Conservation (phyloP, 257 asterid species). For the Solanum appendiculatum region DNA sequence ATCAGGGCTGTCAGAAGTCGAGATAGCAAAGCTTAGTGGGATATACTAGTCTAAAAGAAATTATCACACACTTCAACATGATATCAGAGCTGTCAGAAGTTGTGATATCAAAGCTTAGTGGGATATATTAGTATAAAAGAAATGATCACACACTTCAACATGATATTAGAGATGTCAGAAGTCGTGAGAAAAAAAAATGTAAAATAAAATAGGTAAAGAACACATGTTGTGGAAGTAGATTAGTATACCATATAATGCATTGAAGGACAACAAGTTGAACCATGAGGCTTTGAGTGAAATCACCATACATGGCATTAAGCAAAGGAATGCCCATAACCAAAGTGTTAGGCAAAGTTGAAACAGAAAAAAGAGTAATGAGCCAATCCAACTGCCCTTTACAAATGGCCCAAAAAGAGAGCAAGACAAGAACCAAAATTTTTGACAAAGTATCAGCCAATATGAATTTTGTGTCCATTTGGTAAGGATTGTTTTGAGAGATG, state of each 20-base stretch:
- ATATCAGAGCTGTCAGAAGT: background rate
- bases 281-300: constrained; percentile 53
- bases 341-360: constrained; percentile 73
- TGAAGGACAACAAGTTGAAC: constrained; percentile 68
- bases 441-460: constrained; percentile 55
- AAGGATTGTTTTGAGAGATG: constrained; percentile 68
- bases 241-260: constrained; percentile 55
- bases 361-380: constrained; percentile 59
- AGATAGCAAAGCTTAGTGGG: no score
- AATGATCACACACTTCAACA: no score
- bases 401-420: constrained; percentile 34
- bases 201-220: background rate
- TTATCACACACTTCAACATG: background rate
- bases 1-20: background rate
- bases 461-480: constrained; percentile 51
- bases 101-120: no score
- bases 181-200: background rate
- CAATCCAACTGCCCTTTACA: constrained; percentile 38
- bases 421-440: constrained; percentile 25
- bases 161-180: no score
- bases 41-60: background rate
- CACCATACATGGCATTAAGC: constrained; percentile 72
- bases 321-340: constrained; percentile 70
- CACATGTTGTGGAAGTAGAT: background rate
- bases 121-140: background rate